Evolutionary conservation across 805 yeast species (phyloP), one percentile per base, ranked within the genome.

Genomic region (Barnettozyma sp.): DNA sequence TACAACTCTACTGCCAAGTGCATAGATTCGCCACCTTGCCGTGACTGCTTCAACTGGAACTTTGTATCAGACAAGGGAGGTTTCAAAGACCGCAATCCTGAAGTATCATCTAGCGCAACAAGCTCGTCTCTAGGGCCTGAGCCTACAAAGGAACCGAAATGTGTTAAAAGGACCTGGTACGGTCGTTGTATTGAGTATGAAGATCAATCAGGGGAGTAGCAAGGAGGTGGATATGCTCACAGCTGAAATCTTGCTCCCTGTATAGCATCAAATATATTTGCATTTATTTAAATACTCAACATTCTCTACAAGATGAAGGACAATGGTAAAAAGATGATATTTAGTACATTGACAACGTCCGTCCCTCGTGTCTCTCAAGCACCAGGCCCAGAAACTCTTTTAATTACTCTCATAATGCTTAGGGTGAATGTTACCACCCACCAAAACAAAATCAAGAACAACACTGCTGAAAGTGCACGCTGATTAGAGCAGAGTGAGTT

Each of bases 31-130:
- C 82, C 88, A 2, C 87, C 92, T 0, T 88, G 97, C 55, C 70
- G 78, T 36, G 97, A 88, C 51, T 88, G 97, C 56, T 82, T 73
- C 58, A 82, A 83, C 52, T 88, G 97, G 97, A 70, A 78, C 33
- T 87, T 72, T 55, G 73, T 81, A 4, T 66, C 70, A 16, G 75
- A 67, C 37, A 44, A 45, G 27, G 46, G 52, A 38, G 26, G 31
- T 3, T 30, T 24, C 14, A 18, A 36, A 15, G 36, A 36, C 17
- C 30, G 34, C n/a, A 24, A 32, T 14, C 40, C 30, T 4, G 18
- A 22, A 14, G 23, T 14, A 9, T 30, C 35, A 16, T 28, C 17
- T 4, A 30, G 34, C 8, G 25, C 38, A 5, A 18, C 35, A 3
- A 22, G 31, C 16, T 31, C 35, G 22, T 17, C 30, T 3, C 9